Evolutionary conservation across 2,329 filamentous ascomycete species (phyloP), one percentile per base, ranked within the genome.

Genomic region (Colletotrichum caudatum): DNA sequence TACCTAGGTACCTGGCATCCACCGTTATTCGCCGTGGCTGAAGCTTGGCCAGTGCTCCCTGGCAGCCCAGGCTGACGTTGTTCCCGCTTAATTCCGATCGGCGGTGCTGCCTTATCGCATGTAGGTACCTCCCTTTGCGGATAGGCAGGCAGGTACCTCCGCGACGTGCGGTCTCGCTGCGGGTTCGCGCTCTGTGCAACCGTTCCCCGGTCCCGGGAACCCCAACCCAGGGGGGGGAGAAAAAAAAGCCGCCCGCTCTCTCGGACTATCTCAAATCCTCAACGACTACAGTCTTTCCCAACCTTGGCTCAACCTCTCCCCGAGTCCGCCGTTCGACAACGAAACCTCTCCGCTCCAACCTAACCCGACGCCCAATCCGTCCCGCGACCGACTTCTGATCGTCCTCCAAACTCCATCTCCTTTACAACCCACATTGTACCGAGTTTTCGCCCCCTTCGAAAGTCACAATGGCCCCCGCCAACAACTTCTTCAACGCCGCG

Each of bases 401-500:
- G 8, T 12, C 23, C 33, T 39, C 57, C 64, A 57, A 63, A 58
- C 29, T 29, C 46, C 3, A 2, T 57, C 41, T 46, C 16, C n/a
- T 35, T 44, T 44, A 50, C 51, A 12, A 56, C 29, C 23, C 4
- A 12, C 14, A 39, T 14, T 14, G 9, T 23, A 50, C 16, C 50
- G 50, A 53, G 9, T 14, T 39, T 39, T 11, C 37, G 3, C 39
- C 39, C 14, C 5, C 14, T 41, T 6, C 39, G 14, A 41, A 41
- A 41, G 56, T 65, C 74, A 79, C 74, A 71, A 86, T 86, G 81
- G 82, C 84, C 74, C 81, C 85, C 75, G 82, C 86, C 51, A 83
- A 80, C 74, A 82, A 82, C 78, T 79, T 89, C 78, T 82, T 88
- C 82, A 86, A 85, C 81, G 84, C 85, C 77, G 82, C 85, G 79